Evolutionary conservation across 2,329 filamentous ascomycete genomes (phyloP), one percentile per base, ranked within the genome.

Genomic region (Aureobasidium sp.): DNA sequence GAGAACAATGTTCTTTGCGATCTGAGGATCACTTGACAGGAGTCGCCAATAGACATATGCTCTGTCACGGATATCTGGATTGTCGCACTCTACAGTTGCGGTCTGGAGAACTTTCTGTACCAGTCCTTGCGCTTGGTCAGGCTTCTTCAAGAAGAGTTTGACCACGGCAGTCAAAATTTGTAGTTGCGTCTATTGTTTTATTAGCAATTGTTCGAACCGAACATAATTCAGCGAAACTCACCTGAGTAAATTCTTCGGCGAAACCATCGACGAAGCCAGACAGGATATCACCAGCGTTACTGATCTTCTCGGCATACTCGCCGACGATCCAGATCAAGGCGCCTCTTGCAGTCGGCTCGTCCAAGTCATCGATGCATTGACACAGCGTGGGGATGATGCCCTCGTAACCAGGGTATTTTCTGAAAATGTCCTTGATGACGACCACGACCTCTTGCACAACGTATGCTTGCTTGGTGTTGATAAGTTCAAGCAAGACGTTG

Each of bases 281-380:
- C 63, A 99, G 77, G 65, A 99, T 97, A 68, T 97, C 91, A 66
- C 92, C 91, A n/a, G 94, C 94, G 70, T 99, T 97, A 78, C 85
- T 96, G 71, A 99, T 99, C 81, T 99, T 99, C 79, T 99, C 94
- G 0, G 94, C 94, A 73, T 99, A 99, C 74, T 99, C 94, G 68
- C 94, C 94, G 6, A 99, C 93, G 68, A 99, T 97, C 94, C 94
- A 99, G 70, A 99, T 97, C 64, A 99, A 79, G 25, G 93, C 89
- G 2, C 89, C 92, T 70, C 94, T 82, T 7, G 94, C 94, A 69
- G 91, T 87, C 1, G 93, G 92, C 75, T 99, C 94, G 71, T 99
- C 94, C 67, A 99, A 76, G 69, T 99, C 94, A 70, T 99, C 94
- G 65, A 99, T 97, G 72, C 96, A 91, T 74, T 97, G 86, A 79